Conservation (phyloP, 768 basidiomycete genomes). For the Gautieria morchelliformis region DNA sequence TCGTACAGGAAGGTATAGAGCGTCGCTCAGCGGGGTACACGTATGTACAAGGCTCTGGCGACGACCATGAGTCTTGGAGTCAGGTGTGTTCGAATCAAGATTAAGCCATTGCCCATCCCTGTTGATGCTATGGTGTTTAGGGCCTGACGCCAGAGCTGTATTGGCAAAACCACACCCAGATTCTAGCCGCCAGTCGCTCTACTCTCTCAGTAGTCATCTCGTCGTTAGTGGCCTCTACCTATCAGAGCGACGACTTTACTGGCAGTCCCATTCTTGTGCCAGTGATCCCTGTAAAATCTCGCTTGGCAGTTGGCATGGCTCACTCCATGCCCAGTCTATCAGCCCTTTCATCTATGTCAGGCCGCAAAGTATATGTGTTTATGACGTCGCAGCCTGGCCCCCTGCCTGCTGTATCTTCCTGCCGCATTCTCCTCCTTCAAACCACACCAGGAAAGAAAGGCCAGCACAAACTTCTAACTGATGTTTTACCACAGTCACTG, state of each 20-base stretch:
- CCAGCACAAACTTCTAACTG: conserved; percentile 37
- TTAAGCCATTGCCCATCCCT: background rate
- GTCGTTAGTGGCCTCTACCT: conserved; percentile 7
- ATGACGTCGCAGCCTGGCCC: conserved; percentile 12
- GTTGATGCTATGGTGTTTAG: conserved; percentile 26
- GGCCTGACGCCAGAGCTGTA: conserved; percentile 68
- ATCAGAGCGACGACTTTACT: background rate
- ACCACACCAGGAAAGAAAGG: conserved; percentile 42
- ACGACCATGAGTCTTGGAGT: conserved; percentile 90
- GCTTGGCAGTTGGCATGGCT: conserved; percentile 4
- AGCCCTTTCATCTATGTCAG: conserved; percentile 1
- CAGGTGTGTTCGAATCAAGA: conserved; percentile 35
- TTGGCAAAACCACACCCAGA: conserved; percentile 45
- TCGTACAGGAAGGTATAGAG: conserved; percentile 49
- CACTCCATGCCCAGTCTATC: background rate
- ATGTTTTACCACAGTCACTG: conserved; percentile 39
- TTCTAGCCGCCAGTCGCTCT: conserved; percentile 40
- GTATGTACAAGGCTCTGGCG: conserved; percentile 91
- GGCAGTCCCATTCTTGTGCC: conserved; percentile 8
- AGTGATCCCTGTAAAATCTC: background rate
- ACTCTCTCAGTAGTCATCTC: conserved; percentile 40
- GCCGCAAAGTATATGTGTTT: conserved; percentile 7
- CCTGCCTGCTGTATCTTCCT: conserved; percentile 10
- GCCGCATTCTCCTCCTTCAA: conserved; percentile 13
- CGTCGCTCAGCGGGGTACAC: conserved; percentile 60